phyloP scores from a whole-genome alignment of 306 rosid species.

The Acacia acuminata region DNA sequence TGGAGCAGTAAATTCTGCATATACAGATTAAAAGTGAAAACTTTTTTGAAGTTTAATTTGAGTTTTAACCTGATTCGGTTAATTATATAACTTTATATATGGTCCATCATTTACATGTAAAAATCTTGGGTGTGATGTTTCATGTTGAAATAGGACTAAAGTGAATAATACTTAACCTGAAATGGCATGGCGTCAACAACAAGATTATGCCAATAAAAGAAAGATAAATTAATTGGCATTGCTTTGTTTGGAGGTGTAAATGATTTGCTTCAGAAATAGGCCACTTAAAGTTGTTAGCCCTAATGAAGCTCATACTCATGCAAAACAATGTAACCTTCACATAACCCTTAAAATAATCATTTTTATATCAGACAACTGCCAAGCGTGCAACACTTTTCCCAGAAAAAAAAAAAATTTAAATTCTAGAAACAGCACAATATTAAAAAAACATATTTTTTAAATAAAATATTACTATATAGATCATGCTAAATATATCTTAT shows the following conservation, averaged over 20 bases:
- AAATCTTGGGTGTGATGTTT: neutral
- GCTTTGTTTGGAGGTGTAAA: conserved; percentile 30
- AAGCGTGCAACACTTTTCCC: conserved; percentile 36
- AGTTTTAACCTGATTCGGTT: neutral
- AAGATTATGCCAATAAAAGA: conserved; percentile 18
- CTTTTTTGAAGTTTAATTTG: conserved; percentile 23
- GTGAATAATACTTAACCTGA: neutral
- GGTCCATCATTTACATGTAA: neutral
- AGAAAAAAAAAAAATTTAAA: conserved; percentile 2
- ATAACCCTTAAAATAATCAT: conserved; percentile 16
- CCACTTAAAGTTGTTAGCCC: conserved; percentile 46
- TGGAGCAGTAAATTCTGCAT: conserved; percentile 16
- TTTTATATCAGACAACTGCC: conserved; percentile 21
- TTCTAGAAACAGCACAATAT: conserved; percentile 1
- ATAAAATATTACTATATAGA: neutral
- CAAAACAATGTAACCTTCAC: conserved; percentile 36
- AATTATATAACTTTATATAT: neutral
- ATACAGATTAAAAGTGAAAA: conserved; percentile 15
- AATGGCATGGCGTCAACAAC: conserved; percentile 2
- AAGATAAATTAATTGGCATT: conserved; percentile 22
- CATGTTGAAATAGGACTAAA: neutral
- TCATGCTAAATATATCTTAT: neutral
- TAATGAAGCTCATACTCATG: conserved; percentile 48
- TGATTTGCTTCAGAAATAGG: conserved; percentile 47
- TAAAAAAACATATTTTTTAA: no score